phyloP scores from a whole-genome alignment of 2,329 filamentous ascomycete genomes.

The Chrysoporthe cubensis region DNA sequence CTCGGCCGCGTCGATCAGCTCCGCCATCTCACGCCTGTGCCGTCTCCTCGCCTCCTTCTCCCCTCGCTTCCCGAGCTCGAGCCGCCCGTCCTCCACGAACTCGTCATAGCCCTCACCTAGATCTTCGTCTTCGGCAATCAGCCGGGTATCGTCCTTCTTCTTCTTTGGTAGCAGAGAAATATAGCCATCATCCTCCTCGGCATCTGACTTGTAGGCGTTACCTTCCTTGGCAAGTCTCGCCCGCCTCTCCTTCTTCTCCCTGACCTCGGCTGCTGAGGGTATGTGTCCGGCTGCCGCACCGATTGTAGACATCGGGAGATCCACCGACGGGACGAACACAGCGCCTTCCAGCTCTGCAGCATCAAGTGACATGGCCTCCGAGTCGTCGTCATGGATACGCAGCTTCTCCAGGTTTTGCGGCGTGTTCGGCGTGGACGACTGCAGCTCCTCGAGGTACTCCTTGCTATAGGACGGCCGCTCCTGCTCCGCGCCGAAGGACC shows the following conservation, averaged over 20 bases:
- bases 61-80: conserved; percentile 78
- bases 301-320: conserved; percentile 42
- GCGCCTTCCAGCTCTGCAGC: conserved; percentile 66
- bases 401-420: conserved; percentile 64
- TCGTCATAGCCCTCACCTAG: conserved; percentile 92
- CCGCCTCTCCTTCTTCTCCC: conserved; percentile 86
- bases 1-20: conserved; percentile 75
- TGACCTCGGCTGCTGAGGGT: conserved; percentile 82
- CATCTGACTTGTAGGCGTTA: conserved; percentile 65
- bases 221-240: conserved; percentile 75
- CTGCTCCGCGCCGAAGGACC: conserved; percentile 63
- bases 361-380: conserved; percentile 60
- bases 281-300: conserved; percentile 52
- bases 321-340: conserved; percentile 60
- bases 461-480: conserved; percentile 81
- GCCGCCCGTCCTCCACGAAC: conserved; percentile 81
- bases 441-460: conserved; percentile 83
- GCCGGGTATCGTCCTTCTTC: conserved; percentile 71
- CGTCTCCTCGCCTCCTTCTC: conserved; percentile 71
- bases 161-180: conserved; percentile 47
- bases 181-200: conserved; percentile 44
- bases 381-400: conserved; percentile 46
- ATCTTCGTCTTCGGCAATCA: conserved; percentile 87
- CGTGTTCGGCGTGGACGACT: conserved; percentile 82
- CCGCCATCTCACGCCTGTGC: conserved; percentile 77